Evolutionary conservation across 139 green algal species (phyloP).

Genomic region (Chlamydomonas incerta): DNA sequence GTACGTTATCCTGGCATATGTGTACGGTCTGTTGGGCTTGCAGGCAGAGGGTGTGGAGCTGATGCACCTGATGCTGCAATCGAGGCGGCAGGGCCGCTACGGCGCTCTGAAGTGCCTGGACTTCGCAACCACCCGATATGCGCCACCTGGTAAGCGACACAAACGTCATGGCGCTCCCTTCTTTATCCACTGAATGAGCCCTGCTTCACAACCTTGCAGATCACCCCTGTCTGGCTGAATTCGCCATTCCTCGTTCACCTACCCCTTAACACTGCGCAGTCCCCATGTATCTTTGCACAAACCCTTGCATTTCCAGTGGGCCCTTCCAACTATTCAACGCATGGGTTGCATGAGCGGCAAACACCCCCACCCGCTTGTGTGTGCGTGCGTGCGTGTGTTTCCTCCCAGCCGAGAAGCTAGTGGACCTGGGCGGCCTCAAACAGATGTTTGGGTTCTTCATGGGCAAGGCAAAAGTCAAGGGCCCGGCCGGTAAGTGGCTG

Average conservation of each 20-base stretch:
- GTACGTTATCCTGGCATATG: slow-evolving; percentile 35
- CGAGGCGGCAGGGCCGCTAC: slow-evolving; percentile 71
- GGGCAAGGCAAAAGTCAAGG: slow-evolving; percentile 85
- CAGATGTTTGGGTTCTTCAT: slow-evolving; percentile 96
- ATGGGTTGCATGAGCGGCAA: too few species aligned
- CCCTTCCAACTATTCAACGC: too few species aligned
- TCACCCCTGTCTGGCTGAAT: too few species aligned
- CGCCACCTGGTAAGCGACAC: slow-evolving; percentile 32
- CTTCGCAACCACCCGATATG: slow-evolving; percentile 85
- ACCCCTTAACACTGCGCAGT: too few species aligned
- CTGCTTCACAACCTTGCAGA: too few species aligned
- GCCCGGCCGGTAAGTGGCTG: slow-evolving; percentile 45
- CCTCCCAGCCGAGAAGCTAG: slow-evolving; percentile 64
- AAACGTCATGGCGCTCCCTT: too few species aligned
- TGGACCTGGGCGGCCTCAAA: slow-evolving; percentile 85
- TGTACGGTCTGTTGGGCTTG: background rate
- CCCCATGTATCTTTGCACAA: too few species aligned
- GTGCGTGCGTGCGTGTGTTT: too few species aligned
- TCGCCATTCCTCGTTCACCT: too few species aligned
- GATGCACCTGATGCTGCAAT: slow-evolving; percentile 93
- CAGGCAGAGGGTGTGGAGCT: slow-evolving; percentile 87
- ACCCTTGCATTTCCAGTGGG: too few species aligned
- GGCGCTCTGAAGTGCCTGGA: slow-evolving; percentile 90
- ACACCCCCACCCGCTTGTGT: too few species aligned
- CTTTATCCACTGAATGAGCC: too few species aligned